Conservation (phyloP, 306 rosid species). For the barrel medic (Medicago truncatula) region DNA sequence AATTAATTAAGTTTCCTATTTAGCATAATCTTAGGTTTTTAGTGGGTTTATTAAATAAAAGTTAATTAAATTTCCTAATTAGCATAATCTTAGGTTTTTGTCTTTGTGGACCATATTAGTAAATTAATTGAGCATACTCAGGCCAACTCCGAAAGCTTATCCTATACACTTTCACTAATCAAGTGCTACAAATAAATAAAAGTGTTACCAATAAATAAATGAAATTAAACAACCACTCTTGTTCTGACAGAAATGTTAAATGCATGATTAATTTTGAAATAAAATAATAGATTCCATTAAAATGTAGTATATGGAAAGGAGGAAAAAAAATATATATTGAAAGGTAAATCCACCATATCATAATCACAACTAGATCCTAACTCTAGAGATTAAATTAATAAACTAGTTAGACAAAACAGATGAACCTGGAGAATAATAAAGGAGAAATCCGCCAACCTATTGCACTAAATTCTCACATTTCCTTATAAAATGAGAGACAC, state of each 20-base stretch:
- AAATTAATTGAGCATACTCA: constrained; percentile 2
- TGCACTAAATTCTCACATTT: too few species aligned
- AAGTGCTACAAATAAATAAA: not conserved
- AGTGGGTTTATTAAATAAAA: constrained; percentile 42
- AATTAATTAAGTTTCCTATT: constrained; percentile 13
- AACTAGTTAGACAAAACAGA: constrained; percentile 17
- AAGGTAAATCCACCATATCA: constrained; percentile 38
- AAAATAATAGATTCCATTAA: not conserved
- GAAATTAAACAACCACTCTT: constrained; percentile 15
- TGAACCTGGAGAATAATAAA: constrained; percentile 21
- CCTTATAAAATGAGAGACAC: too few species aligned
- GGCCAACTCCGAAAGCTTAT: constrained; percentile 4
- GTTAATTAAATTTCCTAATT: constrained; percentile 23
- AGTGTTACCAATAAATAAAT: not conserved
- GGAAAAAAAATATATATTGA: constrained; percentile 15
- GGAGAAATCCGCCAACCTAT: constrained; percentile 10
- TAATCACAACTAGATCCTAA: constrained; percentile 33
- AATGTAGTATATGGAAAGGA: not conserved
- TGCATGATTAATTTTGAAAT: constrained; percentile 40
- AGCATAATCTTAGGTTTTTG: constrained; percentile 1
- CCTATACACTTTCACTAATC: constrained; percentile 20
- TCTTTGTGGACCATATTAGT: not conserved
- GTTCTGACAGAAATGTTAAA: constrained; percentile 34
- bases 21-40: not conserved
- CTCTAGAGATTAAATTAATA: constrained; percentile 33